phyloP scores from a whole-genome alignment of 2,329 filamentous ascomycete genomes.

The Hypoxylon sp. region DNA sequence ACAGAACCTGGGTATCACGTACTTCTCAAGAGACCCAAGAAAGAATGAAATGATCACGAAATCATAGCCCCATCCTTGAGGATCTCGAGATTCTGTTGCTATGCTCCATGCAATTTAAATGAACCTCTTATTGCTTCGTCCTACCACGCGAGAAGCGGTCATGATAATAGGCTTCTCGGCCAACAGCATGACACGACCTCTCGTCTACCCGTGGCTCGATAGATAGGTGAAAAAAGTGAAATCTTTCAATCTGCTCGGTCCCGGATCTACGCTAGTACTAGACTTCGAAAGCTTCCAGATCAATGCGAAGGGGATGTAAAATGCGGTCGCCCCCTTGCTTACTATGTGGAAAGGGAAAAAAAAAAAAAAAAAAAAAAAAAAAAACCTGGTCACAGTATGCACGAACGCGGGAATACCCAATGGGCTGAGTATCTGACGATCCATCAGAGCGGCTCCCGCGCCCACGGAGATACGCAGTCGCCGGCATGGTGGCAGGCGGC shows the following conservation, averaged over 20 bases:
- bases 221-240: neutral
- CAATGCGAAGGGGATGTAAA: slow-evolving; percentile 5
- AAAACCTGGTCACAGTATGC: slow-evolving; percentile 24
- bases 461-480: slow-evolving; percentile 33
- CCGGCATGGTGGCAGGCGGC: slow-evolving; percentile 22
- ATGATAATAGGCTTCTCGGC: slow-evolving; percentile 40
- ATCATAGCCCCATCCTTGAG: slow-evolving; percentile 37
- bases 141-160: slow-evolving; percentile 37
- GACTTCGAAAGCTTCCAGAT: slow-evolving; percentile 36
- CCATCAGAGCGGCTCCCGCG: slow-evolving; percentile 27
- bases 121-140: slow-evolving; percentile 44
- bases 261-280: slow-evolving; percentile 34
- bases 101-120: slow-evolving; percentile 40
- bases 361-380: too few relatives aligned
- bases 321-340: slow-evolving; percentile 27
- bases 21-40: slow-evolving; percentile 1
- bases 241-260: slow-evolving; percentile 36
- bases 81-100: slow-evolving; percentile 39
- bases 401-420: slow-evolving; percentile 22
- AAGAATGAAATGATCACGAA: slow-evolving; percentile 21
- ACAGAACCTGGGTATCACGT: neutral
- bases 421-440: slow-evolving; percentile 30
- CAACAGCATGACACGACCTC: slow-evolving; percentile 45
- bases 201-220: neutral
- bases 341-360: too few relatives aligned